phyloP scores from a whole-genome alignment of 495 filamentous ascomycete species.

The Aspergillus sclerotioniger region DNA sequence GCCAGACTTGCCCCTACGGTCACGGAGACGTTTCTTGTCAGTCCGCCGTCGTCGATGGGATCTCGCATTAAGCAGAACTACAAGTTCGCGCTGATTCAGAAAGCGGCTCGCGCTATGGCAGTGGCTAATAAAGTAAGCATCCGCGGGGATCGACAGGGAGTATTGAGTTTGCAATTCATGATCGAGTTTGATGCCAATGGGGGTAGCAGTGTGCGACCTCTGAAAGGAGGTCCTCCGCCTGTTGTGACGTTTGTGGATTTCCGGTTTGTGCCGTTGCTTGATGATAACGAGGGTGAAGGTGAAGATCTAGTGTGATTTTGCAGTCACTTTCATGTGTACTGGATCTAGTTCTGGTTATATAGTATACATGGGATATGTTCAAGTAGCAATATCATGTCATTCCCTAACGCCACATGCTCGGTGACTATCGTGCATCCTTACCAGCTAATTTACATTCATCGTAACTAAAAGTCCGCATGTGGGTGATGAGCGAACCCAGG shows the following conservation, averaged over 20 bases:
- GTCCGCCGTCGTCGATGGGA: conserved; percentile 42
- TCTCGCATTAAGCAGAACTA: conserved; percentile 52
- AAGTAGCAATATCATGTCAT: background rate
- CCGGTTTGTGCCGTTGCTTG: conserved; percentile 67
- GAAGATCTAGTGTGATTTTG: conserved; percentile 14
- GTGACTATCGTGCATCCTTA: background rate
- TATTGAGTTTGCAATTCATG: conserved; percentile 96
- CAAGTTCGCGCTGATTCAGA: conserved; percentile 80
- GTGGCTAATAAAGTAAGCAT: conserved; percentile 90
- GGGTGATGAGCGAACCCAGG: background rate
- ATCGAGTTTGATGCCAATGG: conserved; percentile 62
- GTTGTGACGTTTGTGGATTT: conserved; percentile 74
- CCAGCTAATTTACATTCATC: background rate
- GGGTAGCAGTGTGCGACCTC: conserved; percentile 1
- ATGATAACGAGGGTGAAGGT: conserved; percentile 57
- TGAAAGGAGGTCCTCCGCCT: conserved; percentile 5
- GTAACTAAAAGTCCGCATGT: background rate
- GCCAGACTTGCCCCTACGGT: conserved; percentile 43
- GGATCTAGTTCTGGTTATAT: background rate
- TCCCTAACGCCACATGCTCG: background rate
- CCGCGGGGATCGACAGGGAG: conserved; percentile 79
- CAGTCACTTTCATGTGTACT: background rate
- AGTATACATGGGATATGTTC: background rate
- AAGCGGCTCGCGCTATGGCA: conserved; percentile 82
- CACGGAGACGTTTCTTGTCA: conserved; percentile 50